phyloP scores from a whole-genome alignment of 75 land plant genomes.

The Selaginella moellendorffii region DNA sequence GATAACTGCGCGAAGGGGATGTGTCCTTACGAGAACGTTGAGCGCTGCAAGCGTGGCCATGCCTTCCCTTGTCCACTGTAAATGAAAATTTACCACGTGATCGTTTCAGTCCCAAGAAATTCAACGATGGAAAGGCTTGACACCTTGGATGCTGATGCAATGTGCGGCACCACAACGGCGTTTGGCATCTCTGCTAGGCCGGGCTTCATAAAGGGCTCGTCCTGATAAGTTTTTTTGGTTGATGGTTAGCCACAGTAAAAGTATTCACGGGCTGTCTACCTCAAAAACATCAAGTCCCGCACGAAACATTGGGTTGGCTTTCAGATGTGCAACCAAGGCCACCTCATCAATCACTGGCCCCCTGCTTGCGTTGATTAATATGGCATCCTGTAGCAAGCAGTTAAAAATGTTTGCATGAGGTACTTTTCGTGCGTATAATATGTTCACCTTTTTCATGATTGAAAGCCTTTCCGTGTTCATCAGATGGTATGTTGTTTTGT shows the following conservation, averaged over 20 bases:
- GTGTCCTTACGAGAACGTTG: slow-evolving; percentile 59
- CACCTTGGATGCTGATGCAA: slow-evolving; percentile 98
- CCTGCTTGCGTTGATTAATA: slow-evolving; percentile 80
- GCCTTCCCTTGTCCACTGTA: slow-evolving; percentile 96
- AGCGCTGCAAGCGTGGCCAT: slow-evolving; percentile 95
- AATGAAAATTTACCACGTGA: background rate
- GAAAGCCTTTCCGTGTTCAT: slow-evolving; percentile 77
- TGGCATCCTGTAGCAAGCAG: slow-evolving; percentile 46
- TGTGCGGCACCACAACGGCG: slow-evolving; percentile 86
- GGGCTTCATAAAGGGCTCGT: slow-evolving; percentile 96
- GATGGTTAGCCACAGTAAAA: too few species aligned
- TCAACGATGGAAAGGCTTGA: background rate
- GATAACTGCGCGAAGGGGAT: background rate
- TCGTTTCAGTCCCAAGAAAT: too few species aligned
- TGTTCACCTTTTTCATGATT: slow-evolving; percentile 80
- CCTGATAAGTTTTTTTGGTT: too few species aligned
- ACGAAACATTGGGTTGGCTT: slow-evolving; percentile 85
- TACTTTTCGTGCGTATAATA: too few species aligned
- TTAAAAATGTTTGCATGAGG: too few species aligned
- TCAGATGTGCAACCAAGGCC: slow-evolving; percentile 79
- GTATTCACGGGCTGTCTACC: too few species aligned
- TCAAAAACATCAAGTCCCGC: slow-evolving; percentile 99
- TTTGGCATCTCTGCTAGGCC: slow-evolving; percentile 85
- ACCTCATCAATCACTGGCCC: slow-evolving; percentile 95
- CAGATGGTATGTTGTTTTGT: slow-evolving; percentile 92